Evolutionary conservation across 179 eudicot species (phyloP).

Genomic region (Kewa caespitosa): DNA sequence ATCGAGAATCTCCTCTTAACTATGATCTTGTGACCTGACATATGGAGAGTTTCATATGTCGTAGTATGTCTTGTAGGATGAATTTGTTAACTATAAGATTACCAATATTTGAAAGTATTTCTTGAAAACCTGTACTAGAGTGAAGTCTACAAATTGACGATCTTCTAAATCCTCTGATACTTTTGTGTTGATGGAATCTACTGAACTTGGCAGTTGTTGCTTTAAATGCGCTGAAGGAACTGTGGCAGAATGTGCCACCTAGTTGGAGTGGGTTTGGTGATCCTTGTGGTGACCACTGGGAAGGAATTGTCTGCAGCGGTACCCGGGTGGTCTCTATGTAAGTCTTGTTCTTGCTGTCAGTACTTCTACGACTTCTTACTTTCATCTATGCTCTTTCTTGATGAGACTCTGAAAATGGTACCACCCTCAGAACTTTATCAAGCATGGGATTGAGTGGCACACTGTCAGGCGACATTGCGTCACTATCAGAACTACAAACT

Average conservation of each 20-base stretch:
- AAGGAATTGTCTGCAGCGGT: slow-evolving; percentile 56
- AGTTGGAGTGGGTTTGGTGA: slow-evolving; percentile 56
- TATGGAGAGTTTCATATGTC: too few species aligned
- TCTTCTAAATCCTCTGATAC: not conserved
- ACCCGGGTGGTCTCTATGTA: slow-evolving; percentile 65
- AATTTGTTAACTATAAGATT: too few species aligned
- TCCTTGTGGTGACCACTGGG: slow-evolving; percentile 79
- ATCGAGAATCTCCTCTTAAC: not conserved
- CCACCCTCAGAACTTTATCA: slow-evolving; percentile 50
- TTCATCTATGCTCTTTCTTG: not conserved
- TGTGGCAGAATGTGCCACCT: slow-evolving; percentile 72
- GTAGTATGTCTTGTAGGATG: too few species aligned
- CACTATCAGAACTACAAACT: slow-evolving; percentile 48
- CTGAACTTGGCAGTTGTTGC: slow-evolving; percentile 41
- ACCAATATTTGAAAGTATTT: not conserved
- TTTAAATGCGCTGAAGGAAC: slow-evolving; percentile 46
- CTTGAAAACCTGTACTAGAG: not conserved
- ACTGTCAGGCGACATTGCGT: slow-evolving; percentile 60
- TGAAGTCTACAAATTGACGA: not conserved
- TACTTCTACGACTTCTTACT: not conserved
- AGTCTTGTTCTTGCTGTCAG: slow-evolving; percentile 18
- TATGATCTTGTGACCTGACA: too few species aligned
- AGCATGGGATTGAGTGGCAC: slow-evolving; percentile 57
- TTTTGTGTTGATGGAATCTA: not conserved
- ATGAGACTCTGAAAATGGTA: slow-evolving; percentile 16